phyloP scores from a whole-genome alignment of 2,329 filamentous ascomycete genomes.

The Geosmithia putterillii region DNA sequence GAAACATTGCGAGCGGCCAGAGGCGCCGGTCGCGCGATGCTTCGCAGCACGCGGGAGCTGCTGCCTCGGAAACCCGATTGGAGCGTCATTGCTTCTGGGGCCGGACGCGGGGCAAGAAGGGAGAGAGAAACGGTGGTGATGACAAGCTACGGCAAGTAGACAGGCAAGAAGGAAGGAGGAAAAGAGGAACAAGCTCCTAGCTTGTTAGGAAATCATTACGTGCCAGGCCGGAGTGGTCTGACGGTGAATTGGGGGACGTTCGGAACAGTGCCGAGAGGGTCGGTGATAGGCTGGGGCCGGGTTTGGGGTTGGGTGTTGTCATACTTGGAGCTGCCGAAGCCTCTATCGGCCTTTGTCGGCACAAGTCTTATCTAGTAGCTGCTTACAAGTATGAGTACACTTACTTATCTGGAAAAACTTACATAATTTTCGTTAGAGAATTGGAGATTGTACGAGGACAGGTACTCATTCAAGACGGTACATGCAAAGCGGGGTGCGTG shows the following conservation, averaged over 20 bases:
- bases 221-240: background rate
- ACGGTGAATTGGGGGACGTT: background rate
- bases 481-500: background rate
- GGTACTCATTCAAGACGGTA: background rate
- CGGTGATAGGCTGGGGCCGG: background rate
- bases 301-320: background rate
- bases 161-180: background rate
- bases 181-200: background rate
- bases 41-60: constrained; percentile 32
- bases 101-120: background rate
- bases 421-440: no score
- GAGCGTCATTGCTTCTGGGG: constrained; percentile 30
- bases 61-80: constrained; percentile 30
- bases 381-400: no score
- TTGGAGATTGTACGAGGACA: background rate
- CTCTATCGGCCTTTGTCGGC: no score
- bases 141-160: background rate
- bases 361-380: no score
- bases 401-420: no score
- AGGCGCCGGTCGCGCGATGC: constrained; percentile 19
- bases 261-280: background rate
- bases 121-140: background rate
- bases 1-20: constrained; percentile 8
- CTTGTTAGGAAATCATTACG: background rate
- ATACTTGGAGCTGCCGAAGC: background rate